A percentile compares a stretch with the other conserved stretches of the same genome.
phyloP scores from a whole-genome alignment of 2,329 filamentous ascomycete genomes.

The Phaeosphaeria sp. region DNA sequence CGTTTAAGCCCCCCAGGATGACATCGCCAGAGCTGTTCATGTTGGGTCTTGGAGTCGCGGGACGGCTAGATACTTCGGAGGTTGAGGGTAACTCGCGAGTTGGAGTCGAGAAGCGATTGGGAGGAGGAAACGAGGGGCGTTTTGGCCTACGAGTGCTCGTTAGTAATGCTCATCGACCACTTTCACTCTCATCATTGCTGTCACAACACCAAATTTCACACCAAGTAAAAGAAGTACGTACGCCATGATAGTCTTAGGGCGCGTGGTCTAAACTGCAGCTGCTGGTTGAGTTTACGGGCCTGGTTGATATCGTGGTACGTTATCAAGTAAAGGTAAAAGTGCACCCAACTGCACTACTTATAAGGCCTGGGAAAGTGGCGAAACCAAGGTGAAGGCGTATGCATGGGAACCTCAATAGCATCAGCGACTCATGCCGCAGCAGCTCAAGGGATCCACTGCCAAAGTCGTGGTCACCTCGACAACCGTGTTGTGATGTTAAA shows the following conservation, averaged over 20 bases:
- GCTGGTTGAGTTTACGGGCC: background rate
- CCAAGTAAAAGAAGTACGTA: conserved; percentile 1
- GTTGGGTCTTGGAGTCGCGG: background rate
- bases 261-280: background rate
- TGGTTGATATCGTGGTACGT: background rate
- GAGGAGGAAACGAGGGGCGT: conserved; percentile 6
- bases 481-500: background rate
- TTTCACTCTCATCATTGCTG: background rate
- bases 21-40: background rate
- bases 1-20: conserved; percentile 5
- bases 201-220: background rate
- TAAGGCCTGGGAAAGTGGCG: background rate
- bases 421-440: background rate
- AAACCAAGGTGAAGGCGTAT: conserved; percentile 3
- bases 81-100: background rate
- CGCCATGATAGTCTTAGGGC: conserved; percentile 4
- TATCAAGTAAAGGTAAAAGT: background rate
- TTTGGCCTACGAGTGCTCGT: conserved; percentile 4
- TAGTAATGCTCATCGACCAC: conserved; percentile 3
- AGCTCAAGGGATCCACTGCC: background rate
- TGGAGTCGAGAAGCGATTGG: conserved; percentile 3
- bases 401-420: background rate
- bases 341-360: background rate
- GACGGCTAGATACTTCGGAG: background rate
- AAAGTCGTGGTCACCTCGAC: conserved; percentile 2